Evolutionary conservation across 768 basidiomycete species (phyloP).

Genomic region (Podaxis sp.): DNA sequence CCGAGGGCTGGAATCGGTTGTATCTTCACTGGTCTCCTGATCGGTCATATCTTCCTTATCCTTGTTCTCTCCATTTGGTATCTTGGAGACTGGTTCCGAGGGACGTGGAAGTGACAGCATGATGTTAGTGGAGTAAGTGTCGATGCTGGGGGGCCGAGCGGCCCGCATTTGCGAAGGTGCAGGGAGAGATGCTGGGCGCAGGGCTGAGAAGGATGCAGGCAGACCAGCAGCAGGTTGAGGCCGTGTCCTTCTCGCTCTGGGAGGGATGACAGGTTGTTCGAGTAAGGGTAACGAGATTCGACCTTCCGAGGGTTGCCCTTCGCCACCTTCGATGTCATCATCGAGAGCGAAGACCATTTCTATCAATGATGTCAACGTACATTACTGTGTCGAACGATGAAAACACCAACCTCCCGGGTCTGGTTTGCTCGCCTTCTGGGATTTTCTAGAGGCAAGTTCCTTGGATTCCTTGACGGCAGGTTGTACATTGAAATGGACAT

Average conservation of each 20-base stretch:
- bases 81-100: constrained; percentile 8
- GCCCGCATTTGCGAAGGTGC: constrained; percentile 54
- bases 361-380: constrained; percentile 20
- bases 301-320: constrained; percentile 28
- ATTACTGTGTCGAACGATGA: not conserved
- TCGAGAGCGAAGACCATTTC: constrained; percentile 74
- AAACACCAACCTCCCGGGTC: constrained; percentile 42
- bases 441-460: not conserved
- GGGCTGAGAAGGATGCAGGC: constrained; percentile 50
- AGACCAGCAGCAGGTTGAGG: constrained; percentile 35
- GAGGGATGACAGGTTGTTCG: constrained; percentile 33
- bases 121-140: constrained; percentile 31
- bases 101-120: constrained; percentile 26
- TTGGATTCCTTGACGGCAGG: constrained; percentile 39
- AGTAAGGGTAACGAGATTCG: constrained; percentile 36
- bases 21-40: constrained; percentile 8
- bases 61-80: not conserved
- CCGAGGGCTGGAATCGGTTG: constrained; percentile 13
- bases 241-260: constrained; percentile 25
- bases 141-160: constrained; percentile 33
- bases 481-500: constrained; percentile 68
- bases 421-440: constrained; percentile 11
- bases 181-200: constrained; percentile 71
- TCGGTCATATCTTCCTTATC: constrained; percentile 13
- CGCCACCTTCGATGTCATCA: constrained; percentile 46